A percentile compares a stretch with the other conserved stretches of the same genome.
Evolutionary conservation across 352 stramenopile species (phyloP).

Genomic region (Poterioochromonas sp.): DNA sequence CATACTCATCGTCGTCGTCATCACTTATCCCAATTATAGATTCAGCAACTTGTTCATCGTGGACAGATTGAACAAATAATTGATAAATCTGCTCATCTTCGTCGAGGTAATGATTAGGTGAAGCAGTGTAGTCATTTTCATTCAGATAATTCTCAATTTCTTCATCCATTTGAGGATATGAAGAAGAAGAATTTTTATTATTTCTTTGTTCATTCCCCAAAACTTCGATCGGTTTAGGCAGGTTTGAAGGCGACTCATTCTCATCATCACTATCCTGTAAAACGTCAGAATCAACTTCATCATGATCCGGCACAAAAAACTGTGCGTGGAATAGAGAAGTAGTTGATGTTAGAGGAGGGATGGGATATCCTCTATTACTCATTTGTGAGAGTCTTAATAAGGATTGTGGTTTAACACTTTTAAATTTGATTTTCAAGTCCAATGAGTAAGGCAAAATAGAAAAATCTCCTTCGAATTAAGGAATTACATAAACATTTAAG

Average conservation of each 20-base stretch:
- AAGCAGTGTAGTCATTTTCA: background rate
- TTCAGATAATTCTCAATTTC: background rate
- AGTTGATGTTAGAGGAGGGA: too few relatives aligned
- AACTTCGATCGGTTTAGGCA: background rate
- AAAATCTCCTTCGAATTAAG: too few relatives aligned
- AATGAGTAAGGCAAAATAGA: too few relatives aligned
- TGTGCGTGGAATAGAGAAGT: too few relatives aligned
- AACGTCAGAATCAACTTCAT: slow-evolving; percentile 28
- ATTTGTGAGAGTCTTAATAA: too few relatives aligned
- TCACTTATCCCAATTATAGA: background rate
- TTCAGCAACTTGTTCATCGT: background rate
- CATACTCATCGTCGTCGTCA: background rate
- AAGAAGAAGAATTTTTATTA: background rate
- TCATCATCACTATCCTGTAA: slow-evolving; percentile 19
- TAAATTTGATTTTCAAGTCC: too few relatives aligned
- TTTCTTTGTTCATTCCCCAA: background rate
- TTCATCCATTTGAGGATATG: background rate
- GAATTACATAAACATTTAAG: too few relatives aligned
- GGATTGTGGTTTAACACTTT: too few relatives aligned
- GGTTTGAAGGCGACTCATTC: background rate
- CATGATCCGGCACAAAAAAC: too few relatives aligned
- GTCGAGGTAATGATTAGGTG: background rate
- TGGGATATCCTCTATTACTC: too few relatives aligned
- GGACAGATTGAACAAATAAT: background rate
- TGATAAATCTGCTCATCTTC: background rate